Percentiles rank a stretch among this genome's conserved stretches.
Evolutionary conservation across 2,329 filamentous ascomycete species (phyloP).

Genomic region (Gaeumannomyces tritici): DNA sequence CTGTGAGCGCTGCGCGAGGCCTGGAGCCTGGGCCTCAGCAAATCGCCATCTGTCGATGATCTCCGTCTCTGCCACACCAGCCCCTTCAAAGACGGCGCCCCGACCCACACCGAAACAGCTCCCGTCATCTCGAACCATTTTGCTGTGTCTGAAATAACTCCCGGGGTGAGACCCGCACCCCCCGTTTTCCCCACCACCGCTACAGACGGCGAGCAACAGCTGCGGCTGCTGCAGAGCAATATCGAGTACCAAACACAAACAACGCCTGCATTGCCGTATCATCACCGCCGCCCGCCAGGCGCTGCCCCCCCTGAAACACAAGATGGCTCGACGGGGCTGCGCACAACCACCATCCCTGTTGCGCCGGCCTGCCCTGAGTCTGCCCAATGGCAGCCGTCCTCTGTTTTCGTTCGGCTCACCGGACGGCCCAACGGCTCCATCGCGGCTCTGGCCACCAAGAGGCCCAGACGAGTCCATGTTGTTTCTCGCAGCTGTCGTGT

Average conservation of each 20-base stretch:
- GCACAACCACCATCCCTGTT: neutral
- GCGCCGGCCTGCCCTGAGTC: neutral
- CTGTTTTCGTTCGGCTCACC: neutral
- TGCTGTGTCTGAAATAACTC: neutral
- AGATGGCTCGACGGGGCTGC: neutral
- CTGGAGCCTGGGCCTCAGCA: neutral
- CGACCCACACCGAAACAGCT: neutral
- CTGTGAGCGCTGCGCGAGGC: no score
- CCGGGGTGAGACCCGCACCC: neutral
- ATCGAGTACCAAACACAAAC: neutral
- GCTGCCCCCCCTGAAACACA: neutral
- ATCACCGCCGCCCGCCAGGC: neutral
- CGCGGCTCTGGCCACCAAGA: neutral
- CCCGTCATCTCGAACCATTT: neutral
- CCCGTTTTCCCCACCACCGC: no score
- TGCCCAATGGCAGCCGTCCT: neutral
- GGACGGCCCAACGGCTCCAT: neutral
- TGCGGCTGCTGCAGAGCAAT: neutral
- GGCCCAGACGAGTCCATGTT: neutral
- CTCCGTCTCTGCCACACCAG: neutral
- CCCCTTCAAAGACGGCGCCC: neutral
- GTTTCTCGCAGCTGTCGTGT: neutral
- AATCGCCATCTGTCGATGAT: constrained; percentile 1
- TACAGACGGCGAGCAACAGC: neutral
- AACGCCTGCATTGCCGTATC: neutral